Base-by-base conservation (phyloP, 1,284 basidiomycete genomes). In the Trametes versicolor region DNA sequence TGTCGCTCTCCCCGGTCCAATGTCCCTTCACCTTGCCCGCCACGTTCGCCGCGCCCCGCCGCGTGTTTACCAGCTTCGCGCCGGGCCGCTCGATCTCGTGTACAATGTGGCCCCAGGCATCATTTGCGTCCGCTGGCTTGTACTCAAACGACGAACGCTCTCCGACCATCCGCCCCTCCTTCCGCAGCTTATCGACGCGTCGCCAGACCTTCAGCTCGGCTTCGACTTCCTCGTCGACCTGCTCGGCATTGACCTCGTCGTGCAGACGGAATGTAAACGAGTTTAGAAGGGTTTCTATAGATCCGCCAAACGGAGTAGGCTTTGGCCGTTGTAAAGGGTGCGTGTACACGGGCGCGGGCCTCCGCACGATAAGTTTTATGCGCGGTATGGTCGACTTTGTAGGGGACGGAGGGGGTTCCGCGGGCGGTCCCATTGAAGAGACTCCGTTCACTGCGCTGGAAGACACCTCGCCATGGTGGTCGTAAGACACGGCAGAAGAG, bases 11-110 rank as follows among this genome's bases (percentile, higher is more conserved):
- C 72, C 81, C 83, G 64, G 94, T 93, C 89, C 95, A 98, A 75
- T 97, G 90, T n/a, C 78, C 83, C 63, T 88, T 83, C 19, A 98
- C 79, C 74, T 89, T 90, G 54, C 81, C 82, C 2, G 93, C 90
- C 50, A 96, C 84, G 72, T 89, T 85, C 0, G 76, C 78, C 8
- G 88, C 82, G 9, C 90, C 79, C 25, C 83, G 78, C 9, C 74
- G 77, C 0, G 85, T 85, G 19, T 75, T 83, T 68, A 84, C 80
- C 77, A 80, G 84, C 76, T 74, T 80, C 70, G 76, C 57, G 53
- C 75, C 75, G 0, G 77, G 73, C 19, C 76, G 72, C 52, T 80
- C 73, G 5, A 84, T 79, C 10, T 81, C 80, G 51, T 83, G 79
- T 12, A 90, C 76, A 36, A 91, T 76, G 51, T 80, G 72, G 65